These are phyloP conservation scores for Penicillium lagena DNA, from an alignment of 495 filamentous ascomycete genomes.

Conservation along the genomic window DNA sequence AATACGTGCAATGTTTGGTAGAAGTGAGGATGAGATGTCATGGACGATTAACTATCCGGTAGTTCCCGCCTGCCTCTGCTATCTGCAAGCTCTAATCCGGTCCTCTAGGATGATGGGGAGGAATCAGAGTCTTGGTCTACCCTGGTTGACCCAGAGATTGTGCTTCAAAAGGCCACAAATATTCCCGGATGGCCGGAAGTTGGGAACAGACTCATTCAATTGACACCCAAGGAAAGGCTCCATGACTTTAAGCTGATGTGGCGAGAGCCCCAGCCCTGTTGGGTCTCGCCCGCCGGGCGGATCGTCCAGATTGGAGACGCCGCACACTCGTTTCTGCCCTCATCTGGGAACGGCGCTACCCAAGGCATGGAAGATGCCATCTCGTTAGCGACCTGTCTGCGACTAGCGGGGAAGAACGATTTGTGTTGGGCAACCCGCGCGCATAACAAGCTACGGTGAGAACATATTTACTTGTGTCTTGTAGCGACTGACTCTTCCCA, in stretches of 20 bases:
- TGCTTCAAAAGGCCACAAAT: background rate
- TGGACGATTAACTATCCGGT: constrained; percentile 4
- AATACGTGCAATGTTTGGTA: background rate
- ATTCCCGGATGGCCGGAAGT: constrained; percentile 7
- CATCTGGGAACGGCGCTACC: constrained; percentile 60
- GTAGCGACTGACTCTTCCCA: background rate
- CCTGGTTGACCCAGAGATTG: background rate
- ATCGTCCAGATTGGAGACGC: constrained; percentile 62
- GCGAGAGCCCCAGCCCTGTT: constrained; percentile 57
- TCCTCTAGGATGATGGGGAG: background rate
- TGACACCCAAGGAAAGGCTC: constrained; percentile 1
- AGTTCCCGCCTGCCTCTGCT: background rate
- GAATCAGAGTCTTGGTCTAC: constrained; percentile 1
- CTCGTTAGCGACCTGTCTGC: constrained; percentile 54
- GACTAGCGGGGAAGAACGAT: constrained; percentile 43
- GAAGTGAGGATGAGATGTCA: constrained; percentile 1
- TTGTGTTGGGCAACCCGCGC: constrained; percentile 14
- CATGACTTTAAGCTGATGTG: constrained; percentile 23
- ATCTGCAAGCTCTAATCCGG: too few species aligned
- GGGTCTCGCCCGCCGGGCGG: constrained; percentile 49
- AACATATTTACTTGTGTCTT: background rate
- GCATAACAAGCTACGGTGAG: constrained; percentile 12
- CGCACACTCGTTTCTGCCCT: constrained; percentile 66
- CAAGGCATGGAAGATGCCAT: constrained; percentile 68
- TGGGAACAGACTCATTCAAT: constrained; percentile 1